Conservation (phyloP, 1,284 basidiomycete genomes). For the Microbotryomycetes sp. region DNA sequence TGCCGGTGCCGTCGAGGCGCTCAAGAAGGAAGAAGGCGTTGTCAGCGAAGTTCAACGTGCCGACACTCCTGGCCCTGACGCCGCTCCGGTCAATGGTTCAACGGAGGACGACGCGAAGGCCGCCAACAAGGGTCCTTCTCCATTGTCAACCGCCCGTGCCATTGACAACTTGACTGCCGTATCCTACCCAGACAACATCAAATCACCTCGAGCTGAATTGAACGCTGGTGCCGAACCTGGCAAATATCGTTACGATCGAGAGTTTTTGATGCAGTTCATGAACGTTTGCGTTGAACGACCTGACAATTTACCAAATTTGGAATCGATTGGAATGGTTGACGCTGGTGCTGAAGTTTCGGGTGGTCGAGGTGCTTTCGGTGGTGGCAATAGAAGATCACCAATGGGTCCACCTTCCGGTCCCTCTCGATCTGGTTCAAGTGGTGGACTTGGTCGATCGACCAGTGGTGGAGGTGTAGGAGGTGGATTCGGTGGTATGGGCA, state of each 20-base stretch:
- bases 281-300: conserved; percentile 90
- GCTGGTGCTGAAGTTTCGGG: conserved; percentile 53
- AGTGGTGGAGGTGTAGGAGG: conserved; percentile 48
- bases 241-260: conserved; percentile 95
- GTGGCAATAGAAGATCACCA: conserved; percentile 35
- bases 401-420: conserved; percentile 52
- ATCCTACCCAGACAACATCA: conserved; percentile 74
- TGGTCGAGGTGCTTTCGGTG: conserved; percentile 31
- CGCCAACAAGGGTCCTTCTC: conserved; percentile 9
- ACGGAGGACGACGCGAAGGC: conserved; percentile 41
- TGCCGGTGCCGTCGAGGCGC: conserved; percentile 26
- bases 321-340: conserved; percentile 80
- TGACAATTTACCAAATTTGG: conserved; percentile 76
- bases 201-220: conserved; percentile 76
- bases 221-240: conserved; percentile 74
- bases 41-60: conserved; percentile 43
- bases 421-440: conserved; percentile 47
- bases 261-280: conserved; percentile 98
- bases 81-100: conserved; percentile 37
- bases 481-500: conserved; percentile 61
- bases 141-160: conserved; percentile 51
- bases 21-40: conserved; percentile 38
- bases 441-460: conserved; percentile 49
- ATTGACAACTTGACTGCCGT: conserved; percentile 78
- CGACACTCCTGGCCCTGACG: conserved; percentile 40